These are phyloP conservation scores for Colletotrichum kahawae DNA, from an alignment of 2,329 filamentous ascomycete species.

Conservation along the genomic window DNA sequence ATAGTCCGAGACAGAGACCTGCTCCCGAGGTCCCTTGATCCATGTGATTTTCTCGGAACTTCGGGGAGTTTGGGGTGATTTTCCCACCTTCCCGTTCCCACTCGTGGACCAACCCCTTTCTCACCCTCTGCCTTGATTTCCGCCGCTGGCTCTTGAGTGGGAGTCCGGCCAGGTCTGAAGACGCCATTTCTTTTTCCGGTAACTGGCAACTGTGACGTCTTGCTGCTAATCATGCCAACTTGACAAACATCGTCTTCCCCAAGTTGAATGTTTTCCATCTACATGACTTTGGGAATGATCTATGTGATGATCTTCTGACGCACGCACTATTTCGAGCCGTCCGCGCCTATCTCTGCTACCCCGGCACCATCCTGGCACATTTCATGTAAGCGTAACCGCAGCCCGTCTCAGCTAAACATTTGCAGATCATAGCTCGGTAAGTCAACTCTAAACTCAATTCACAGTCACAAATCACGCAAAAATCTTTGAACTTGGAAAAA, in stretches of 20 bases:
- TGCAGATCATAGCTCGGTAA: not conserved
- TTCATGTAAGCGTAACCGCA: not conserved
- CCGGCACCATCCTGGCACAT: not conserved
- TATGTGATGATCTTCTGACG: not conserved
- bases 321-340: not conserved
- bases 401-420: not conserved
- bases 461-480: not conserved
- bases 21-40: not conserved
- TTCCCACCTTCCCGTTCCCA: not conserved
- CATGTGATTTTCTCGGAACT: not conserved
- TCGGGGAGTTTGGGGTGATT: not conserved
- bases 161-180: not conserved
- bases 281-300: not conserved
- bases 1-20: not conserved
- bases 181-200: accelerated
- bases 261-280: not conserved
- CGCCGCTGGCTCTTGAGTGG: not conserved
- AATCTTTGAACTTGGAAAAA: not conserved
- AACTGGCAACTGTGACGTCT: not conserved
- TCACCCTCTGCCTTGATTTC: not conserved
- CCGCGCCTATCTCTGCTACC: not conserved
- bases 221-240: not conserved
- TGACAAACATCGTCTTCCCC: not conserved
- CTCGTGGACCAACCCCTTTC: not conserved
- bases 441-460: not conserved